phyloP scores from a whole-genome alignment of 192 early-diverging fungal genomes.

The Dispira parvispora region DNA sequence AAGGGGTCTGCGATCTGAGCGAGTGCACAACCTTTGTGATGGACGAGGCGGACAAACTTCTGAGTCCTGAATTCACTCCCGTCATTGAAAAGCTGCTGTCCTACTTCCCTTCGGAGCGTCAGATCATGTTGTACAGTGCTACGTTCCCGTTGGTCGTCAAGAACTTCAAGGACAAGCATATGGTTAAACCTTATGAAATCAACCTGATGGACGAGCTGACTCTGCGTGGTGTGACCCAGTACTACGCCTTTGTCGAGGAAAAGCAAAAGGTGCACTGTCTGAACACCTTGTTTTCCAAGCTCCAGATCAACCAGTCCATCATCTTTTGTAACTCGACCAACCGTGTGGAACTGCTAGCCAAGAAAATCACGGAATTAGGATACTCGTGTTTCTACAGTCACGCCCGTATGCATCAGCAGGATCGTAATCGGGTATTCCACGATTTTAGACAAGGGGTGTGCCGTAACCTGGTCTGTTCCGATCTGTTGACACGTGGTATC shows the following conservation, averaged over 20 bases:
- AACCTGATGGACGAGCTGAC: constrained; percentile 99
- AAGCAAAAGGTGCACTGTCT: constrained; percentile 95
- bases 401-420: constrained; percentile 93
- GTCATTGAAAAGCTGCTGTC: constrained; percentile 93
- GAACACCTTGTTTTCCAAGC: constrained; percentile 89
- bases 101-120: constrained; percentile 74
- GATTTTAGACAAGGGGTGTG: constrained; percentile 98
- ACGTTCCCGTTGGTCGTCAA: constrained; percentile 99
- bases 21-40: constrained; percentile 86
- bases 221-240: constrained; percentile 94
- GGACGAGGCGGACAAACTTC: constrained; percentile 98
- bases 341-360: constrained; percentile 94
- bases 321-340: constrained; percentile 99
- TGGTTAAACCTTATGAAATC: constrained; percentile 95
- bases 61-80: constrained; percentile 96
- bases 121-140: constrained; percentile 93
- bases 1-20: constrained; percentile 81
- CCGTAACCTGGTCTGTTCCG: constrained; percentile 94
- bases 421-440: constrained; percentile 98
- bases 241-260: constrained; percentile 98
- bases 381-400: constrained; percentile 99
- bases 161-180: constrained; percentile 91
- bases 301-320: constrained; percentile 99
- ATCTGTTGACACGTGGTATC: constrained; percentile 94
- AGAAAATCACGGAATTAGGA: constrained; percentile 99